These are phyloP conservation scores for Cladosporium colombiae DNA, from an alignment of 2,329 filamentous ascomycete species.

Conservation along the genomic window DNA sequence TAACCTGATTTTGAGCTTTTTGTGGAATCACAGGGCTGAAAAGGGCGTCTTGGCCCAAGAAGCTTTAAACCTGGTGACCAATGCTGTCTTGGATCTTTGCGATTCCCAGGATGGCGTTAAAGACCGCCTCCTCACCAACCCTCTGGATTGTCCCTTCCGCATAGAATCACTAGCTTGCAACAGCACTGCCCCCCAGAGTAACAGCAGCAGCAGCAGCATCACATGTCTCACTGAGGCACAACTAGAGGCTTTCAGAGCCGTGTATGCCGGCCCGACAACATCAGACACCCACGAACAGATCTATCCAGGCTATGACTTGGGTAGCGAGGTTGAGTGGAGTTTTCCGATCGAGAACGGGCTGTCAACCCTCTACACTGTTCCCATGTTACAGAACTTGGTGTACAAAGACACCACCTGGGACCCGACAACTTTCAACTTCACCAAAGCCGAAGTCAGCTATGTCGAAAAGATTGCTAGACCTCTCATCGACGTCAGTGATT, in stretches of 20 bases:
- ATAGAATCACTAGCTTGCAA: neutral
- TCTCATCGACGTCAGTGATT: constrained; percentile 21
- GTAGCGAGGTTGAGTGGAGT: neutral
- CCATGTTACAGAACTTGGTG: neutral
- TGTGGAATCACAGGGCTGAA: neutral
- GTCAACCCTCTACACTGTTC: neutral
- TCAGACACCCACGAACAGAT: neutral
- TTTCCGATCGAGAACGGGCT: neutral
- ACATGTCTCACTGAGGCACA: neutral
- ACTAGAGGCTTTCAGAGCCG: neutral
- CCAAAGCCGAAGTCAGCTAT: constrained; percentile 19
- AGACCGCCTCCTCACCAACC: neutral
- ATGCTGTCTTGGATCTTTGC: neutral
- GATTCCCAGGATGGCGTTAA: neutral
- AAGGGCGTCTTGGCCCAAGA: neutral
- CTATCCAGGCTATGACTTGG: neutral
- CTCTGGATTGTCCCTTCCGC: neutral
- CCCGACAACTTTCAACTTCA: constrained; percentile 19
- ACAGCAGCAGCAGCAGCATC: neutral
- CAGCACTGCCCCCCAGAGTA: neutral
- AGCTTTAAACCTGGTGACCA: neutral
- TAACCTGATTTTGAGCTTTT: neutral
- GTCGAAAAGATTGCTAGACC: constrained; percentile 22
- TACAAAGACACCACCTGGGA: constrained; percentile 12
- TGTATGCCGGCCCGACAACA: neutral